Evolutionary conservation across 345 rosid species (phyloP), one percentile per base, ranked within the genome.

Genomic region (Aquilaria malaccensis): DNA sequence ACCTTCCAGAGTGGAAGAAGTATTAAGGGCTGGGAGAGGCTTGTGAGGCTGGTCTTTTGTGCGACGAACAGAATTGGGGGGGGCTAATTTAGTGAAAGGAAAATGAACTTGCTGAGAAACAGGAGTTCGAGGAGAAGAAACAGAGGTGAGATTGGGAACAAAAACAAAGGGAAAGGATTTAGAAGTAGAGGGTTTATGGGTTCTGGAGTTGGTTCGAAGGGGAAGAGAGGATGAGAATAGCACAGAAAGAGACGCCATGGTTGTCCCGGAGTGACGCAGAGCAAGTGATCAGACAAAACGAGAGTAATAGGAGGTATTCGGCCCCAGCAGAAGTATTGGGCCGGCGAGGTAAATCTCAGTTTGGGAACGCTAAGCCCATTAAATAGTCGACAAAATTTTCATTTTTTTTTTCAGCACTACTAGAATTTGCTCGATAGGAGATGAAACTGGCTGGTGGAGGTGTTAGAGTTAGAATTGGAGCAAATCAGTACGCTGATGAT

Each of bases 191-290:
- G 54, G 52, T 53, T 80, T 76, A n/a, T 31, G 78, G 69, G 60
- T 49, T 70, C 31, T 74, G 32, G 59, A 22, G 62, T 7, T 66
- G 79, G 62, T 80, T 71, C 69, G 80, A 53, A 66, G 65, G 30
- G 75, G 71, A 33, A 72, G 77, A 55, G 79, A 69, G 41, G 75
- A 70, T 58, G 80, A 75, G 43, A 71, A 59, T 60, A 77, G 49
- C 55, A 65, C 31, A 55, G 79, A 71, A 50, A 75, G 58, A 68
- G 83, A 70, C 76, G 68, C 75, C 88, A 78, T 80, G 33, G 22
- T 37, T 37, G 43, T 37, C 43, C 5, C 43, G 7, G 43, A 37
- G 43, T 37, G 43, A 37, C 2, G 43, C 43, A 4, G 43, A 2
- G 3, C 7, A 37, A 3, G 43, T 4, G 43, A 37, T 37, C 43